These are phyloP conservation scores for Gossypium schwendimanii DNA, from an alignment of 441 rosid species.

Conservation along the genomic window DNA sequence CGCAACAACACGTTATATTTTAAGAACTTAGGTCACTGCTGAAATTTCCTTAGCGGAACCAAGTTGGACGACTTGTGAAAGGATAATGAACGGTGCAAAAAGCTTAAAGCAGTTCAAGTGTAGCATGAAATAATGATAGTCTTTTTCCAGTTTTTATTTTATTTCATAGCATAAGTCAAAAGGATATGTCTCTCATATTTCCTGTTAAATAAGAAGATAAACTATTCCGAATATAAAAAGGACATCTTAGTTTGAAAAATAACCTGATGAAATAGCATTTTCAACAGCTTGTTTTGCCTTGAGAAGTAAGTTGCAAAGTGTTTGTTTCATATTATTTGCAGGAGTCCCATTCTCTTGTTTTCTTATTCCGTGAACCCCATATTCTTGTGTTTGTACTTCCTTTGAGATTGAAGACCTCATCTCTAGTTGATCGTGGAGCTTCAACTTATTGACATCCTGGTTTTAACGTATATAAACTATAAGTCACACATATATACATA, in stretches of 20 bases:
- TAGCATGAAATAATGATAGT: not conserved
- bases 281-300: conserved; percentile 11
- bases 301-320: not conserved
- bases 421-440: not conserved
- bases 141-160: not conserved
- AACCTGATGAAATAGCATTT: conserved; percentile 30
- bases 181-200: not conserved
- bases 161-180: not conserved
- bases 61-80: too few species aligned
- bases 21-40: too few species aligned
- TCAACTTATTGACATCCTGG: conserved; percentile 12
- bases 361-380: not conserved
- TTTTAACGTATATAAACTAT: not conserved
- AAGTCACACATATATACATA: too few species aligned
- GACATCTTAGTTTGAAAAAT: not conserved
- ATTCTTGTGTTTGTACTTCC: conserved; percentile 6
- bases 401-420: conserved; percentile 1
- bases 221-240: not conserved
- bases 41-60: too few species aligned
- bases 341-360: not conserved
- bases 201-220: not conserved
- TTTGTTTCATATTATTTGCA: conserved; percentile 19
- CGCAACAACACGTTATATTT: too few species aligned
- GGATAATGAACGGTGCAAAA: not conserved
- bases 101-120: not conserved